Conservation (phyloP, 2,329 filamentous ascomycete genomes). For the Phaeoacremonium minimum region DNA sequence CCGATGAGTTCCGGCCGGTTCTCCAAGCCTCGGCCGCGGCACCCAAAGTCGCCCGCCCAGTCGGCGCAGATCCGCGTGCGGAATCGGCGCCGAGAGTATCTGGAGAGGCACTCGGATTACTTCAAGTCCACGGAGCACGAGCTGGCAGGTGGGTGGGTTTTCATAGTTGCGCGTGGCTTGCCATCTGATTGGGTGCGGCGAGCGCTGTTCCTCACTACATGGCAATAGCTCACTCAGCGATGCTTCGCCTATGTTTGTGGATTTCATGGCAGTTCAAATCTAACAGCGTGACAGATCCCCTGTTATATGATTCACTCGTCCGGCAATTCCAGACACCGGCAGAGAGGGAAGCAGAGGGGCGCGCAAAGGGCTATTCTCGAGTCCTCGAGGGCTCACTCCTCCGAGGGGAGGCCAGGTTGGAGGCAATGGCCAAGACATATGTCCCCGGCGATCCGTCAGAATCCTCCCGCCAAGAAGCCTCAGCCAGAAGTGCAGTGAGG, state of each 20-base stretch:
- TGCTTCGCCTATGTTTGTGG: too few relatives aligned
- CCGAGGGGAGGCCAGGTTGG: slow-evolving; percentile 72
- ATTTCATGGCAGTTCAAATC: too few relatives aligned
- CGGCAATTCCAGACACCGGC: slow-evolving; percentile 69
- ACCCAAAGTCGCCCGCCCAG: slow-evolving; percentile 34
- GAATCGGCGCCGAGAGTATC: slow-evolving; percentile 74
- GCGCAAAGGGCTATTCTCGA: slow-evolving; percentile 72
- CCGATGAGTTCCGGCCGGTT: slow-evolving; percentile 12
- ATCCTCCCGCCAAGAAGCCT: background rate
- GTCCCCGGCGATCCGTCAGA: background rate
- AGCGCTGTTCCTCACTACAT: too few relatives aligned
- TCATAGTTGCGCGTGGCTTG: too few relatives aligned
- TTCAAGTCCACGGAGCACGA: slow-evolving; percentile 55
- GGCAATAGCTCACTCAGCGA: too few relatives aligned
- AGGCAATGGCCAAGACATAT: slow-evolving; percentile 35
- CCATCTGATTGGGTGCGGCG: too few relatives aligned
- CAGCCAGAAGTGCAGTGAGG: background rate
- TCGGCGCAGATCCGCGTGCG: slow-evolving; percentile 53
- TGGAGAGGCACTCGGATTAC: slow-evolving; percentile 69
- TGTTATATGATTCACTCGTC: slow-evolving; percentile 78
- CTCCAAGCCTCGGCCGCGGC: slow-evolving; percentile 37
- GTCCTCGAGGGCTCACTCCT: slow-evolving; percentile 73
- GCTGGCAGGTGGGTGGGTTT: slow-evolving; percentile 47
- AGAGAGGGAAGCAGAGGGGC: slow-evolving; percentile 71
- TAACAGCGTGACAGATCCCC: slow-evolving; percentile 69